These are phyloP conservation scores for Pistacia atlantica DNA, from an alignment of 345 rosid genomes.

Conservation along the genomic window DNA sequence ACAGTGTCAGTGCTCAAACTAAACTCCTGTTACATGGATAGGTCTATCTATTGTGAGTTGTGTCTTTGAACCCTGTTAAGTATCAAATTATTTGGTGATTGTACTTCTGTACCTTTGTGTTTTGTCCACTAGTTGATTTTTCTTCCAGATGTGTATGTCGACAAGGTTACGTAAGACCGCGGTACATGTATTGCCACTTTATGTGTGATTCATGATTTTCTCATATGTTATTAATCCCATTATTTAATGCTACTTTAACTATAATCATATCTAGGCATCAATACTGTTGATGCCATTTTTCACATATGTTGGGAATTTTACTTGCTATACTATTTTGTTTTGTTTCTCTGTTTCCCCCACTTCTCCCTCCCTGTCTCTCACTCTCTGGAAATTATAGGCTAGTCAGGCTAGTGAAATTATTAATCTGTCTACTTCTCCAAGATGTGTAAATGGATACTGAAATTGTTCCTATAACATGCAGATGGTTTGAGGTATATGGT, in stretches of 20 bases:
- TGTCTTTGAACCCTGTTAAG: not conserved
- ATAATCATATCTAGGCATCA: not conserved
- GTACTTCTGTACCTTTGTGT: not conserved
- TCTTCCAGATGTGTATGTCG: not conserved
- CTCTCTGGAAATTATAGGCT: not conserved
- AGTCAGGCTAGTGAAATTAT: not conserved
- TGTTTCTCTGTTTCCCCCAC: not conserved
- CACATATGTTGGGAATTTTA: not conserved
- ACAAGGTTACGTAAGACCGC: not conserved
- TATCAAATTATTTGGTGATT: not conserved
- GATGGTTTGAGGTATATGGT: constrained; percentile 70
- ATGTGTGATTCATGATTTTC: not conserved
- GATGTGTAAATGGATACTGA: not conserved
- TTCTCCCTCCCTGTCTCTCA: not conserved
- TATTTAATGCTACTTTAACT: not conserved
- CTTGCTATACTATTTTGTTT: not conserved
- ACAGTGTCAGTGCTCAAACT: not conserved
- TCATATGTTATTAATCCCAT: not conserved
- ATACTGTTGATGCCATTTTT: not conserved
- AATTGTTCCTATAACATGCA: constrained; percentile 37
- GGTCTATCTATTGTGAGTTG: not conserved
- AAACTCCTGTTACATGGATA: not conserved
- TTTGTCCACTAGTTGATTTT: not conserved
- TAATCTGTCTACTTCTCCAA: not conserved
- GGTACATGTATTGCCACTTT: not conserved